phyloP scores from a whole-genome alignment of 768 basidiomycete genomes.

The Amanita muscaria region DNA sequence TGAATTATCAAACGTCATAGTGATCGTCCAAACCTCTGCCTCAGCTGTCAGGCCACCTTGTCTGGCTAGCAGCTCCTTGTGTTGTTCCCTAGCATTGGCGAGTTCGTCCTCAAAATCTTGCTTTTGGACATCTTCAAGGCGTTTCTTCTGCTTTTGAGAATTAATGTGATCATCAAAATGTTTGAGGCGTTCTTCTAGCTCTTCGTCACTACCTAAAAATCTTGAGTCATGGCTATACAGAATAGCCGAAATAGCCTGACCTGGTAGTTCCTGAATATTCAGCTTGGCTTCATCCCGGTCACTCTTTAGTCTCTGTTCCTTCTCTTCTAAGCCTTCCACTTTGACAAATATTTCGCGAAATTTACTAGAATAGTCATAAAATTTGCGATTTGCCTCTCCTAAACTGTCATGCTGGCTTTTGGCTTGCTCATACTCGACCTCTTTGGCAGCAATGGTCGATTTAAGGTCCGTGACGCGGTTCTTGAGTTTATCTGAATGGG shows the following conservation, averaged over 20 bases:
- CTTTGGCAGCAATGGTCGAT: conserved; percentile 54
- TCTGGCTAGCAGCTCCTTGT: conserved; percentile 46
- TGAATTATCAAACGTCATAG: not conserved
- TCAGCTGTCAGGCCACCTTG: conserved; percentile 69
- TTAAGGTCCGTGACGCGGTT: conserved; percentile 55
- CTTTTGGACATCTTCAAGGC: conserved; percentile 38
- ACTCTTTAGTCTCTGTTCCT: conserved; percentile 49
- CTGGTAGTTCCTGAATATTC: conserved; percentile 59
- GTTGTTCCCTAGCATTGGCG: conserved; percentile 34
- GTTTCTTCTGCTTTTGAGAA: conserved; percentile 39
- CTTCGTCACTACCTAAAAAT: conserved; percentile 59
- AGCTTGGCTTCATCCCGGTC: conserved; percentile 56
- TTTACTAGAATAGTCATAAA: conserved; percentile 75
- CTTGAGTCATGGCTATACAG: not conserved
- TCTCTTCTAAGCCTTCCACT: conserved; percentile 53
- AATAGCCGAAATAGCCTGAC: conserved; percentile 26
- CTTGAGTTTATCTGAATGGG: conserved; percentile 77
- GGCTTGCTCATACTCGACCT: conserved; percentile 64
- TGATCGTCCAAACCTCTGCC: conserved; percentile 42
- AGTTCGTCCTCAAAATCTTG: conserved; percentile 61
- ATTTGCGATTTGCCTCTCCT: conserved; percentile 62
- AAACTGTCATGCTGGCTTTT: conserved; percentile 57
- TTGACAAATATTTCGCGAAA: conserved; percentile 80
- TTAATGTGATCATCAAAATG: conserved; percentile 54
- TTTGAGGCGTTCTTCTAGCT: conserved; percentile 47